Percentiles rank a stretch among this genome's conserved stretches.
Evolutionary conservation across 768 basidiomycete genomes (phyloP).

Genomic region (Leccinellum luteum): DNA sequence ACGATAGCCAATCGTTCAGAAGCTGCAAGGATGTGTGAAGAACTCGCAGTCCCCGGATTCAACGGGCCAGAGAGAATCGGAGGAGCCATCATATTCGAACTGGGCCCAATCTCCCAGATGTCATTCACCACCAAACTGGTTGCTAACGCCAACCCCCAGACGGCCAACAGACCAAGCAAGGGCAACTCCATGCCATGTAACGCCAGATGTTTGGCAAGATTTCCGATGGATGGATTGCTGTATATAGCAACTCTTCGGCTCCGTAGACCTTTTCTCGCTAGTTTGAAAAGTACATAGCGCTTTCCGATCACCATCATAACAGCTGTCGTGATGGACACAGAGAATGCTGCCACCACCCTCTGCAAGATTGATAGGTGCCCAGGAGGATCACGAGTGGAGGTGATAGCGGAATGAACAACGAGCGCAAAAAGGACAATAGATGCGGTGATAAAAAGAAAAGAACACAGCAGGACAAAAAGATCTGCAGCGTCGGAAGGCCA

Average conservation of each 20-base stretch:
- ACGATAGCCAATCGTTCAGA: neutral
- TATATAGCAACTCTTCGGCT: constrained; percentile 5
- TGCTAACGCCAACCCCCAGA: neutral
- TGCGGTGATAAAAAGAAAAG: neutral
- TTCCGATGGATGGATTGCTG: neutral
- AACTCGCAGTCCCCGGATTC: neutral
- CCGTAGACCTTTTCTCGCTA: neutral
- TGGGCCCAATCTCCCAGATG: neutral
- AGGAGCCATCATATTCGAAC: neutral
- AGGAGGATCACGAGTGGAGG: neutral
- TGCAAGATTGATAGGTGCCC: neutral
- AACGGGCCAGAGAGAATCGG: neutral
- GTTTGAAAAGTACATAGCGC: neutral
- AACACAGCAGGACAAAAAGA: neutral
- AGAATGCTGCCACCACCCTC: neutral
- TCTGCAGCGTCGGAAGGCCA: neutral
- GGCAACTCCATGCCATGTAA: neutral
- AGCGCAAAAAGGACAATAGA: neutral
- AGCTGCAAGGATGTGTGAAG: neutral
- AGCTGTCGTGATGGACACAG: neutral
- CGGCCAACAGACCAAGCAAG: constrained; percentile 3
- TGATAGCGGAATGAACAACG: neutral
- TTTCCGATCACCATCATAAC: neutral
- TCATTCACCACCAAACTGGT: neutral
- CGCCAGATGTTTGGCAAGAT: neutral